These are phyloP conservation scores for Silybum marianum DNA, from an alignment of 129 eudicot genomes.

Conservation along the genomic window DNA sequence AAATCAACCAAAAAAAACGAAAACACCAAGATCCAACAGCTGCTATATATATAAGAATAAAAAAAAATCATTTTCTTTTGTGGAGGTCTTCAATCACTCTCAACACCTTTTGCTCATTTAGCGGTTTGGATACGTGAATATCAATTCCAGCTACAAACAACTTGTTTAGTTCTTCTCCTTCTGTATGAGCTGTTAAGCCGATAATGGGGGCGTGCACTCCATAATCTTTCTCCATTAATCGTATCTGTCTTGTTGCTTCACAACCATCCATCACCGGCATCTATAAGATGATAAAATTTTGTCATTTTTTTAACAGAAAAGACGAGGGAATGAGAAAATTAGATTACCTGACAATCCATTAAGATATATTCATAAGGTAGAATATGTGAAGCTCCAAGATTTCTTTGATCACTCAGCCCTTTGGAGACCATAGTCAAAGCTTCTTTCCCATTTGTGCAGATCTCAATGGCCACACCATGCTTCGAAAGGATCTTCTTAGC, in stretches of 20 bases:
- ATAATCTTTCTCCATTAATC: slow-evolving; percentile 40
- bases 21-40: too few relatives aligned
- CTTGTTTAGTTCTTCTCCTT: slow-evolving; percentile 12
- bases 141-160: slow-evolving; percentile 40
- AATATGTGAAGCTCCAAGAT: slow-evolving; percentile 22
- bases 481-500: slow-evolving; percentile 26
- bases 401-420: slow-evolving; percentile 34
- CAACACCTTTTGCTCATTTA: slow-evolving; percentile 19
- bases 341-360: slow-evolving; percentile 64
- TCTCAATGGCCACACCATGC: slow-evolving; percentile 34
- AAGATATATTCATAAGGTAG: slow-evolving; percentile 54
- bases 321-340: background rate
- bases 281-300: background rate
- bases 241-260: slow-evolving; percentile 48
- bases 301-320: too few relatives aligned
- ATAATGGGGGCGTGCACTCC: slow-evolving; percentile 55
- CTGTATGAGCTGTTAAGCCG: slow-evolving; percentile 54
- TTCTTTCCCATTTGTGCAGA: slow-evolving; percentile 44
- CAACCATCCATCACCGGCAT: slow-evolving; percentile 55
- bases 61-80: background rate
- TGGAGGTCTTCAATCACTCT: slow-evolving; percentile 34
- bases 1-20: too few relatives aligned
- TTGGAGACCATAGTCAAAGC: slow-evolving; percentile 37
- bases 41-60: too few relatives aligned
- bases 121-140: slow-evolving; percentile 42